Percentiles rank a stretch among this genome's conserved stretches.
Conservation (phyloP, 2,329 filamentous ascomycete species). For the Cordyceps militaris region DNA sequence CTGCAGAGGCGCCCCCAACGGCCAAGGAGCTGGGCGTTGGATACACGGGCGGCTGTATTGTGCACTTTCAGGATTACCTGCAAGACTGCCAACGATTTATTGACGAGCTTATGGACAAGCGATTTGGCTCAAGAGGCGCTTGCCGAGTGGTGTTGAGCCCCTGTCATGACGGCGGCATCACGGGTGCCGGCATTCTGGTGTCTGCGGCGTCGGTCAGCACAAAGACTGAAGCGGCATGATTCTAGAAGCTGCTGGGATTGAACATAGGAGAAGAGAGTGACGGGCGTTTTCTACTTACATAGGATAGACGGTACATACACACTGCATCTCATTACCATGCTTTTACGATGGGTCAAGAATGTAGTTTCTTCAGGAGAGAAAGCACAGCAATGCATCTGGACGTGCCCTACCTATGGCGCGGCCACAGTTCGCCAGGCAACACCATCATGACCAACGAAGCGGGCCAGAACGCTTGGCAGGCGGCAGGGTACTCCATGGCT, state of each 20-base stretch:
- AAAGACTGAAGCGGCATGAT: constrained; percentile 25
- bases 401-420: neutral
- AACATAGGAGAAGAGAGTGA: neutral
- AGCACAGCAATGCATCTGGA: neutral
- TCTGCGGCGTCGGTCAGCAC: constrained; percentile 34
- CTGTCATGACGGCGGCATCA: constrained; percentile 56
- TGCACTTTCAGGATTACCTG: constrained; percentile 70
- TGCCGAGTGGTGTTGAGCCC: constrained; percentile 43
- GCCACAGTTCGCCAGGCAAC: neutral
- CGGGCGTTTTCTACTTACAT: neutral
- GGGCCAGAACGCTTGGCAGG: neutral
- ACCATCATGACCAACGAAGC: neutral
- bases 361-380: neutral
- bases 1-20: constrained; percentile 14
- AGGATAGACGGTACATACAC: constrained; percentile 2
- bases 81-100: constrained; percentile 63
- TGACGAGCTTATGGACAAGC: constrained; percentile 40
- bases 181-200: constrained; percentile 53
- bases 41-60: constrained; percentile 73
- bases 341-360: neutral
- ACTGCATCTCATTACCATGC: neutral
- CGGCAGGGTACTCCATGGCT: neutral
- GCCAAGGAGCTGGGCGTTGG: constrained; percentile 61
- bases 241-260: no score
- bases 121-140: constrained; percentile 24